A percentile compares a stretch with the other conserved stretches of the same genome.
phyloP scores from a whole-genome alignment of 805 yeast genomes.

The Lipomyces orientalis region DNA sequence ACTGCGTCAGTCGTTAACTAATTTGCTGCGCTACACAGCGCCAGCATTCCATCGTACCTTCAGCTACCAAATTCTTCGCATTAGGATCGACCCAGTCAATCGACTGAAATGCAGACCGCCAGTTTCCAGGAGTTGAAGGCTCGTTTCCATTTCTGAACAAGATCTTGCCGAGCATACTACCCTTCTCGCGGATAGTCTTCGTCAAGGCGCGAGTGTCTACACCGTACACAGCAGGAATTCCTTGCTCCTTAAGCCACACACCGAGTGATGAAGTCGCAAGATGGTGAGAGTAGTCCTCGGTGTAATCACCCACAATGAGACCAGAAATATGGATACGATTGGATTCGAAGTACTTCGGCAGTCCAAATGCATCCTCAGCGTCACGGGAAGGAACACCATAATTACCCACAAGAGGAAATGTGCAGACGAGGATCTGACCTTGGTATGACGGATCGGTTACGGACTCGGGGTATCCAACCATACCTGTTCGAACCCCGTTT shows the following conservation, averaged over 20 bases:
- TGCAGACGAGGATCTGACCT: conserved; percentile 95
- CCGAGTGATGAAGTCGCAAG: conserved; percentile 92
- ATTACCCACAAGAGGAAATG: conserved; percentile 97
- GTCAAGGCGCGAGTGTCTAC: conserved; percentile 96
- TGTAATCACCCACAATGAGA: conserved; percentile 93
- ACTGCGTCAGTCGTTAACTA: conserved; percentile 50
- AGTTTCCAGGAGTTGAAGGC: conserved; percentile 50
- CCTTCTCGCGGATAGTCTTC: conserved; percentile 87
- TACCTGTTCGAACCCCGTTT: conserved; percentile 36
- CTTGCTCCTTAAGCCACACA: conserved; percentile 88
- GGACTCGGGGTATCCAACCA: conserved; percentile 98
- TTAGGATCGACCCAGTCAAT: conserved; percentile 96
- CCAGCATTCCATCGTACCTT: conserved; percentile 38
- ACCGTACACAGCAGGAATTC: conserved; percentile 95
- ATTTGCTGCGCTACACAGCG: neutral
- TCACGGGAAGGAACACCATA: conserved; percentile 97
- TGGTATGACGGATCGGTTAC: conserved; percentile 98
- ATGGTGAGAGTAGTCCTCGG: conserved; percentile 93
- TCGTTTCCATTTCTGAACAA: conserved; percentile 57
- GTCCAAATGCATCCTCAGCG: conserved; percentile 69
- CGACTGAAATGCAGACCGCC: conserved; percentile 68
- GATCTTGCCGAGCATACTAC: conserved; percentile 91
- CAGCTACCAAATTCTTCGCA: conserved; percentile 85
- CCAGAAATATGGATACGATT: conserved; percentile 94
- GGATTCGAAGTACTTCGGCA: conserved; percentile 95